Conservation (phyloP, 2,329 filamentous ascomycete species). For the Paecilomyces dactylethromorphus region DNA sequence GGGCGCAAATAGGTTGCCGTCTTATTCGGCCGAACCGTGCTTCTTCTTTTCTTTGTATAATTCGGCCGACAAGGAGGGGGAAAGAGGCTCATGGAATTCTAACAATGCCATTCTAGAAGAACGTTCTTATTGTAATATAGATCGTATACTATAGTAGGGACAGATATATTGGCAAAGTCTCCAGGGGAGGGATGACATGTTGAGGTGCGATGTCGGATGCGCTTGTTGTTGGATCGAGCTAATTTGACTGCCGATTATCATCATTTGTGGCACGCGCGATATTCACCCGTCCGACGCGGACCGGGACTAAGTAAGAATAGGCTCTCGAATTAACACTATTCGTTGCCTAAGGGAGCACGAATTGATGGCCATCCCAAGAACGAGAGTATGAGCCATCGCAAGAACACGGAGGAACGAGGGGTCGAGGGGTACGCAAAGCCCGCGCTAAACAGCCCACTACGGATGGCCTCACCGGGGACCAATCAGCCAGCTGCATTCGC, state of each 20-base stretch:
- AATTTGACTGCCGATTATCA: no score
- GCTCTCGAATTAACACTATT: neutral
- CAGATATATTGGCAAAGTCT: neutral
- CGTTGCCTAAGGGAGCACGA: neutral
- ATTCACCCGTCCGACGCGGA: neutral
- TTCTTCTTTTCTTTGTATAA: neutral
- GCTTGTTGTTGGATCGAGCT: neutral
- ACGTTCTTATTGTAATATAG: neutral
- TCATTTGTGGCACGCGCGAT: no score
- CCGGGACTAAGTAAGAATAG: neutral
- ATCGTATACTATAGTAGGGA: neutral
- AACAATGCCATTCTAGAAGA: no score
- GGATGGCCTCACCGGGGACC: conserved; percentile 8
- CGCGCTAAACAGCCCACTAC: conserved; percentile 20
- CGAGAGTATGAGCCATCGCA: no score
- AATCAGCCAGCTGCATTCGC: conserved; percentile 23
- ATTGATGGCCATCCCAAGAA: neutral
- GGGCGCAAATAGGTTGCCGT: neutral
- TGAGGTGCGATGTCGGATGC: neutral
- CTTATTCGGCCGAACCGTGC: neutral
- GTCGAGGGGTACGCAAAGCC: neutral
- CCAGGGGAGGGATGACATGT: neutral
- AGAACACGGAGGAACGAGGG: neutral
- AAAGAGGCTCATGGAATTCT: neutral
- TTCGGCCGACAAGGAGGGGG: neutral